Evolutionary conservation across 345 rosid species (phyloP), one percentile per base, ranked within the genome.

Genomic region (Boechera stricta): DNA sequence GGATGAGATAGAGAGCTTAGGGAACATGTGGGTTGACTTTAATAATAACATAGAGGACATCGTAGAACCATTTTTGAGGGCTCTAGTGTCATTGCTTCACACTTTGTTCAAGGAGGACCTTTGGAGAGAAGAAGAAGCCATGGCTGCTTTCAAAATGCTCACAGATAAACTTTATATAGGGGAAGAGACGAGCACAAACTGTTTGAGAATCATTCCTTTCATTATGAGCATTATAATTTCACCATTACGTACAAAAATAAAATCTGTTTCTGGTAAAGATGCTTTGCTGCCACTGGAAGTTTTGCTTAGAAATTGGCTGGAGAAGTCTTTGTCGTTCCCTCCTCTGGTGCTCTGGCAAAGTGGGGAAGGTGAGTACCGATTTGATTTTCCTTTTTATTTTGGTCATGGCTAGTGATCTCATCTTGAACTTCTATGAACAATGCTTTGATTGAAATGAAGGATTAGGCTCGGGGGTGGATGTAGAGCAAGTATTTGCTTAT

Each of bases 21-120:
- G 80, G 64, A 77, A 80, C 75, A 72, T 81, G 67, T 86, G 86
- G 85, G 67, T 84, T 76, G 73, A 79, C 61, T 72, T 74, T 55
- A 86, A 63, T 60, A 82, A 84, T 75, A 84, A 81, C 64, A 60
- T 88, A 65, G 88, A 81, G 75, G 85, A 80, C 42, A 63, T 89
- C 55, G 63, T 82, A 79, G 97, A 89, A 81, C 97, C 94, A 72
- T 90, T 90, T 76, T 67, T 90, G 74, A 88, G 98, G 80, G 98
- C 94, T 77, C 89, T 92, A 72, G 70, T 92, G 71, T 83, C 87
- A 74, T 84, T 90, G 65, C 76, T 89, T 75, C 47, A 79, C 79
- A 82, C 84, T 51, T 82, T 90, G 85, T 87, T 94, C 73, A 86
- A 85, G 79, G 85, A 88, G 75, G 76, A 81, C 62, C 70, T 87